Base-by-base conservation (phyloP, 2,329 filamentous ascomycete species). In the Sclerotinia sclerotiorum region DNA sequence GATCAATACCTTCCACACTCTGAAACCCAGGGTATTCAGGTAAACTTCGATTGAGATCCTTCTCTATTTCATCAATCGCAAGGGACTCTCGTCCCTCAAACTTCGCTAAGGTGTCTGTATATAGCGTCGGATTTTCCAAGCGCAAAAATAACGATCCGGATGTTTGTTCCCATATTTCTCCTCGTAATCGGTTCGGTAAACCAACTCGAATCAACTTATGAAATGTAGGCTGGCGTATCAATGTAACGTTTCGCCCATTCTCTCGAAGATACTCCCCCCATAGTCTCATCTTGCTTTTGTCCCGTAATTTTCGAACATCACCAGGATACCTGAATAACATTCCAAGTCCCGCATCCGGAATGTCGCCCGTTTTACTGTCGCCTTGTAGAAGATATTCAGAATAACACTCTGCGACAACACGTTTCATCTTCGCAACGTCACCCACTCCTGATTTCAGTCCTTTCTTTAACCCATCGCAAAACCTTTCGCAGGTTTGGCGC, bases 21-120 rank as follows among this genome's bases (percentile, higher is more conserved):
- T 99, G 95, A 77, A 97, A 99, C 0, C 95, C 95, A 24, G 95
- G 93, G 78, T 99, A 99, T 80, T 99, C 95, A 1, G 95, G 95
- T 73, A 99, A 82, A 83, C 94, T 97, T 73, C 95, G 88, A 79
- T 99, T 99, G 62, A 99, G 82, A 77, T 99, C 95, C 80, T 99
- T 99, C 78, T 99, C 95, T 72, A 99, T 99, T 83, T 99, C 95
- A 78, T 99, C 95, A 74, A 98, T 98, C 56, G 95, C 95, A 70
- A 99, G 85, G 15, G 94, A 98, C 73, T 96, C 92, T 76, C 90
- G 87, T 10, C 95, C 95, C 8, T 90, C 87, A 74, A 90, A 94
- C 77, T 95, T 94, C 64, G 87, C 83, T 56, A 99, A 82, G 0
- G 94, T 98, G 69, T 99, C 92, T 56, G 85, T 82, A 76, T 94